phyloP scores from a whole-genome alignment of 1,139 yeast genomes.

The Hyphopichia pseudoburtonii region DNA sequence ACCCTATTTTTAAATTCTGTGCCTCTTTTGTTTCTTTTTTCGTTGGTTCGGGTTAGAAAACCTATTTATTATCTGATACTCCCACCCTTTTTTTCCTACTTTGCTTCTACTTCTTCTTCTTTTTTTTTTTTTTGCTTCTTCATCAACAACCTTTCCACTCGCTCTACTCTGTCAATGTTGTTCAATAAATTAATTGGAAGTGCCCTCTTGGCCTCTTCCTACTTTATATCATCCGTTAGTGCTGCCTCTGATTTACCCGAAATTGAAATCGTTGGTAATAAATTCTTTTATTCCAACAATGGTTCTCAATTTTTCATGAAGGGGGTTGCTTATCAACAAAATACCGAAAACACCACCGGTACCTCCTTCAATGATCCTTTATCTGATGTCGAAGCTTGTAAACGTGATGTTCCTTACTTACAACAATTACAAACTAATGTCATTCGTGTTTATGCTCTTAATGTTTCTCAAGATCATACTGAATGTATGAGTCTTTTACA shows the following conservation, averaged over 20 bases:
- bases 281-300: slow-evolving; percentile 74
- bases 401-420: slow-evolving; percentile 77
- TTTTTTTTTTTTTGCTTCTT: background rate
- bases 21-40: background rate
- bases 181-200: slow-evolving; percentile 36
- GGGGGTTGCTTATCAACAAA: slow-evolving; percentile 79
- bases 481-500: slow-evolving; percentile 84
- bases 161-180: slow-evolving; percentile 28
- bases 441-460: slow-evolving; percentile 69
- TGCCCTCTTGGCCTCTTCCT: slow-evolving; percentile 26
- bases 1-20: background rate
- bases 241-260: slow-evolving; percentile 35
- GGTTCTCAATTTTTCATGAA: slow-evolving; percentile 79
- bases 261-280: slow-evolving; percentile 66
- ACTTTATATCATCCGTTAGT: slow-evolving; percentile 13
- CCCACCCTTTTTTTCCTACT: background rate
- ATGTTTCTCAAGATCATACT: slow-evolving; percentile 79
- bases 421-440: slow-evolving; percentile 79
- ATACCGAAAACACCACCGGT: slow-evolving; percentile 53
- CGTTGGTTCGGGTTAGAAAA: too few relatives aligned
- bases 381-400: slow-evolving; percentile 67
- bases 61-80: too few relatives aligned
- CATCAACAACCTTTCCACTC: slow-evolving; percentile 8
- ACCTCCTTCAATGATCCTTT: slow-evolving; percentile 65
- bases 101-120: background rate